Evolutionary conservation across 129 eudicot species (phyloP).

Genomic region (Flaveria robusta): DNA sequence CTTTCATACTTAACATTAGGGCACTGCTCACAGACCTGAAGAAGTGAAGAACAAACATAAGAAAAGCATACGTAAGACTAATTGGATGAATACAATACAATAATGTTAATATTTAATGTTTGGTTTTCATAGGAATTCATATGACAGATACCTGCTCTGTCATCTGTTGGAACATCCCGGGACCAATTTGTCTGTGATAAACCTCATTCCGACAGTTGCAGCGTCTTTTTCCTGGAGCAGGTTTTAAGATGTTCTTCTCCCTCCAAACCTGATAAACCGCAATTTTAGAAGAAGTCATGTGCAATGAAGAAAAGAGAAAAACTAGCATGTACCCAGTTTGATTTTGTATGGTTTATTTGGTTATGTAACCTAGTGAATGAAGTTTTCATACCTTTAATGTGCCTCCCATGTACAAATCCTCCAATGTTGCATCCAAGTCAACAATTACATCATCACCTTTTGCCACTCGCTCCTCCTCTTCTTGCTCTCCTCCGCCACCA

Average conservation of each 20-base stretch:
- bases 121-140: conserved; percentile 12
- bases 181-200: conserved; percentile 98
- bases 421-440: conserved; percentile 91
- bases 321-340: neutral
- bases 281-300: neutral
- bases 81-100: neutral
- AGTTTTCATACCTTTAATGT: conserved; percentile 67
- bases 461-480: conserved; percentile 85
- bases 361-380: neutral
- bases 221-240: conserved; percentile 93
- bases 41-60: conserved; percentile 12
- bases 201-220: conserved; percentile 98
- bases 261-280: conserved; percentile 83
- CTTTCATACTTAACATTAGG: conserved; percentile 88
- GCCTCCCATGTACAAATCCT: conserved; percentile 99
- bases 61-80: neutral
- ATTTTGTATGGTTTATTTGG: neutral
- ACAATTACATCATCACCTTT: conserved; percentile 97
- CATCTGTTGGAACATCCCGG: conserved; percentile 99
- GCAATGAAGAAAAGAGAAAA: neutral
- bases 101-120: neutral
- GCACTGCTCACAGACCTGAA: conserved; percentile 96
- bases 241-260: conserved; percentile 89
- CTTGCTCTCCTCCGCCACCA: conserved; percentile 85
- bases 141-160: conserved; percentile 81